These are phyloP conservation scores for Fusarium falciforme DNA, from an alignment of 2,329 filamentous ascomycete genomes.

Conservation along the genomic window DNA sequence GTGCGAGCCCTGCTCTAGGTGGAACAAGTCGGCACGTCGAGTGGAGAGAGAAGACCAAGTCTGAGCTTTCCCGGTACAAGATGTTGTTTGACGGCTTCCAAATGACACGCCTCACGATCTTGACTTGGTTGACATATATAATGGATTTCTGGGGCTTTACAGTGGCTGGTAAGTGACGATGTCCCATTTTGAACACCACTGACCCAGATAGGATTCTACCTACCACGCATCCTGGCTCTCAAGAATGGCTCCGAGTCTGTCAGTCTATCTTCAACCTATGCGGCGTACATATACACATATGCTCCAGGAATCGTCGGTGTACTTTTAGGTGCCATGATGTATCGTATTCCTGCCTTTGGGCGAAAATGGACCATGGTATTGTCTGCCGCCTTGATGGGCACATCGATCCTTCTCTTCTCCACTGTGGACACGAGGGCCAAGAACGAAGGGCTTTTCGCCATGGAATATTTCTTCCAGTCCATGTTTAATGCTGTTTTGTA, in stretches of 20 bases:
- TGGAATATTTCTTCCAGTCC: conserved; percentile 59
- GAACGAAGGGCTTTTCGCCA: conserved; percentile 53
- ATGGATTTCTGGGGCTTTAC: conserved; percentile 55
- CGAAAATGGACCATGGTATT: conserved; percentile 58
- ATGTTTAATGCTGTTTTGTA: conserved; percentile 53
- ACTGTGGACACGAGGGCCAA: conserved; percentile 52
- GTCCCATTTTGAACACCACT: accelerated
- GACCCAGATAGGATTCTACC: conserved; percentile 49
- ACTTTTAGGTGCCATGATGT: conserved; percentile 57
- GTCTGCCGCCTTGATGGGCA: conserved; percentile 57
- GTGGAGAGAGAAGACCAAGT: conserved; percentile 27
- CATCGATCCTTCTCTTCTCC: conserved; percentile 60
- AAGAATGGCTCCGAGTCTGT: conserved; percentile 60
- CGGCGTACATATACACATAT: conserved; percentile 66
- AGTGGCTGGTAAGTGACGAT: conserved; percentile 45
- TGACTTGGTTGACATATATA: conserved; percentile 53
- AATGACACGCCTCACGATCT: conserved; percentile 51
- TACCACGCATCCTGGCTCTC: conserved; percentile 62
- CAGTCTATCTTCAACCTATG: conserved; percentile 60
- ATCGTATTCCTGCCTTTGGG: conserved; percentile 52
- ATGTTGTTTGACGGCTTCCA: conserved; percentile 48
- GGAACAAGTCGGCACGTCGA: conserved; percentile 27
- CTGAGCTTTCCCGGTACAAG: conserved; percentile 43
- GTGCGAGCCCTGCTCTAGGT: conserved; percentile 29
- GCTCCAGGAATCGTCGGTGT: conserved; percentile 63